phyloP scores from a whole-genome alignment of 2,329 filamentous ascomycete species.

The Acrodontium crateriforme region DNA sequence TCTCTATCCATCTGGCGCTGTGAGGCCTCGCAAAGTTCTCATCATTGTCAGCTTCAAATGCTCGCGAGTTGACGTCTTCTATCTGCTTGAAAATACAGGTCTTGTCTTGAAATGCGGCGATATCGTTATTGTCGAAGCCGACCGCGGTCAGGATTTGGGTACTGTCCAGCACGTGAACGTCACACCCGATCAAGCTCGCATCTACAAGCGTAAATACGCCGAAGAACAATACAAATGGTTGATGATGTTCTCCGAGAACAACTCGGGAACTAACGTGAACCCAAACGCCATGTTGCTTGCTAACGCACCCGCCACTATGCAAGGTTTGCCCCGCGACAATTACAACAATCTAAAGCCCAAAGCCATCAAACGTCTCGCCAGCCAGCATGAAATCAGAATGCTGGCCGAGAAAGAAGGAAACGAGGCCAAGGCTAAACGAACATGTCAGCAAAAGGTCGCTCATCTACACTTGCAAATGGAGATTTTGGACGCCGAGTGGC shows the following conservation, averaged over 20 bases:
- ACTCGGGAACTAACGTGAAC: conserved; percentile 19
- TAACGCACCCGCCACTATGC: conserved; percentile 13
- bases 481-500: conserved; percentile 94
- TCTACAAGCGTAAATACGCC: conserved; percentile 78
- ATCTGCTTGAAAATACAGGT: conserved; percentile 89
- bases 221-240: conserved; percentile 97
- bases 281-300: conserved; percentile 14
- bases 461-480: conserved; percentile 96
- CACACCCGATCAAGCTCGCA: conserved; percentile 74
- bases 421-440: conserved; percentile 91
- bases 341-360: conserved; percentile 71
- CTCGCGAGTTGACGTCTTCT: conserved; percentile 87
- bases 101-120: conserved; percentile 82
- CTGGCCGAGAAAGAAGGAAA: conserved; percentile 93
- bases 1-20: no score
- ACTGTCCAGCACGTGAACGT: conserved; percentile 83
- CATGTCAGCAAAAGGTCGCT: conserved; percentile 91
- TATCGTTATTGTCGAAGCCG: conserved; percentile 92
- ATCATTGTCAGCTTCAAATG: conserved; percentile 97
- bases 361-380: conserved; percentile 88
- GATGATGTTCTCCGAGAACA: conserved; percentile 73
- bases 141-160: conserved; percentile 87
- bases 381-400: conserved; percentile 76
- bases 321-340: conserved; percentile 17
- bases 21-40: conserved; percentile 40